Conservation (phyloP, 306 rosid genomes). For the Crotalaria pallida region DNA sequence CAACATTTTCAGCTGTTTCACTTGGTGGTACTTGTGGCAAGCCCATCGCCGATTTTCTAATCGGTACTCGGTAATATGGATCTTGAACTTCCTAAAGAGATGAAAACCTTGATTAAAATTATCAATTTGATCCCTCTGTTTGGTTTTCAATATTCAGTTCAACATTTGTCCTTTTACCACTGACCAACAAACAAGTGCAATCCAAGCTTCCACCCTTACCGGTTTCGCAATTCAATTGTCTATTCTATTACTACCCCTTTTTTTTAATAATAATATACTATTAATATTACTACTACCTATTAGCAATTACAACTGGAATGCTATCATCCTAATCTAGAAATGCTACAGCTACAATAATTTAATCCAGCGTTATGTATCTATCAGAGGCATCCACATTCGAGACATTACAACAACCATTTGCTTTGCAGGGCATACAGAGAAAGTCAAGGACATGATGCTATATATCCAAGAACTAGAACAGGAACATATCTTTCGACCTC, state of each 20-base stretch:
- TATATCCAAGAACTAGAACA: constrained; percentile 34
- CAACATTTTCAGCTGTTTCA: constrained; percentile 54
- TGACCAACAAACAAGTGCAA: neutral
- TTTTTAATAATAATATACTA: too few species aligned
- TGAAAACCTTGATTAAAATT: constrained; percentile 1
- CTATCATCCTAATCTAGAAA: constrained; percentile 11
- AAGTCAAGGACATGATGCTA: constrained; percentile 34
- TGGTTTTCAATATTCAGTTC: constrained; percentile 19
- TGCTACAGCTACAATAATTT: constrained; percentile 21
- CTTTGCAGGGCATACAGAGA: constrained; percentile 26
- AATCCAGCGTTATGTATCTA: constrained; percentile 55
- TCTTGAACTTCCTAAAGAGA: constrained; percentile 12
- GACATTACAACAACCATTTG: constrained; percentile 35
- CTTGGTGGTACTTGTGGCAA: constrained; percentile 67
- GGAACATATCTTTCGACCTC: constrained; percentile 47
- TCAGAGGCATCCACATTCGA: constrained; percentile 46
- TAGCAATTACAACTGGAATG: constrained; percentile 21
- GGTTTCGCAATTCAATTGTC: neutral
- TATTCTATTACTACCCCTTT: too few species aligned
- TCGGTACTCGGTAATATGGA: constrained; percentile 5
- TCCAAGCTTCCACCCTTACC: constrained; percentile 9
- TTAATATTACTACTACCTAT: too few species aligned
- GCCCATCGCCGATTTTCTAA: constrained; percentile 54
- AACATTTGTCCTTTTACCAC: constrained; percentile 12
- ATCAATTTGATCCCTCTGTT: constrained; percentile 14